These are phyloP conservation scores for Ophiostoma sp. DNA, from an alignment of 2,329 filamentous ascomycete species.

Conservation along the genomic window DNA sequence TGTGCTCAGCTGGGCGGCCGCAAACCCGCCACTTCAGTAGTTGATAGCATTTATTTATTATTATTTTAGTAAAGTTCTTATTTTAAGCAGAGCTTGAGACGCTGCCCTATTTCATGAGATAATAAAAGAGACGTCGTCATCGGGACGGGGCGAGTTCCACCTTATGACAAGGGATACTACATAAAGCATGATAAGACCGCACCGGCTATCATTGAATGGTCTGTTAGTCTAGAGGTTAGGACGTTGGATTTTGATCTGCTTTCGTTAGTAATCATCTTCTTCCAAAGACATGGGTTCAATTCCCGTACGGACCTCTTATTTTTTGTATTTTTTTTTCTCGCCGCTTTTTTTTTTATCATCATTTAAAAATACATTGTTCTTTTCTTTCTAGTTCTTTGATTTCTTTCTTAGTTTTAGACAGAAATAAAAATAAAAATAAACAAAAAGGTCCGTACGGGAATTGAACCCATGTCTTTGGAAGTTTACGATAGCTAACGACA, in stretches of 20 bases:
- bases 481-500: neutral
- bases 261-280: neutral
- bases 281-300: constrained; percentile 22
- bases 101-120: no score
- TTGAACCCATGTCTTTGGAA: constrained; percentile 22
- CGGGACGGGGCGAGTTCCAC: neutral
- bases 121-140: no score
- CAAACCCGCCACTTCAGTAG: neutral
- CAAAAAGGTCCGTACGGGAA: constrained; percentile 20
- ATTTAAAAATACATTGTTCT: neutral
- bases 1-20: constrained; percentile 23
- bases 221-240: constrained; percentile 23
- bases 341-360: neutral
- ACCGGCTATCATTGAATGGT: constrained; percentile 15
- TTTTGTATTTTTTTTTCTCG: neutral
- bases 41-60: neutral
- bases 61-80: neutral
- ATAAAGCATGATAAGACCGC: neutral
- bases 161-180: neutral
- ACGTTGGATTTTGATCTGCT: constrained; percentile 22
- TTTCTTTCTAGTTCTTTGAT: neutral
- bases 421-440: neutral
- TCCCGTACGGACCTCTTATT: constrained; percentile 19
- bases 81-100: no score
- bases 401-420: neutral